Conservation (phyloP, 768 basidiomycete genomes). For the Amanita brunnescens region DNA sequence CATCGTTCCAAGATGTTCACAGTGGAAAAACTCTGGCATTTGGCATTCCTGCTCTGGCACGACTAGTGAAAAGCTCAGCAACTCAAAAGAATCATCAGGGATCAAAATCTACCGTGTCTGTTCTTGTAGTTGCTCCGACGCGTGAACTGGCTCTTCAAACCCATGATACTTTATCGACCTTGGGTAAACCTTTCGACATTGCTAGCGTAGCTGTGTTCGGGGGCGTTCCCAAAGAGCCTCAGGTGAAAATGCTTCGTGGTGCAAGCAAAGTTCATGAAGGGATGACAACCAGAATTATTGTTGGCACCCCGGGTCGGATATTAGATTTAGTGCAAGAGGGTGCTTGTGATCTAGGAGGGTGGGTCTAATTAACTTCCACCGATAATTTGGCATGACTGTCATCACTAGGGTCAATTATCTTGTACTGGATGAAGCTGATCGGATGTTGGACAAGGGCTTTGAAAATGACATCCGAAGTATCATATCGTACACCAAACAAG, state of each 20-base stretch:
- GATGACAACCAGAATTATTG: slow-evolving; percentile 63
- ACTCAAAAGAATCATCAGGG: slow-evolving; percentile 22
- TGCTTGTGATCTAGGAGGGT: slow-evolving; percentile 73
- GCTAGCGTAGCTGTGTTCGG: slow-evolving; percentile 87
- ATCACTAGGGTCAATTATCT: slow-evolving; percentile 70
- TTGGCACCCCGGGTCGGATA: slow-evolving; percentile 92
- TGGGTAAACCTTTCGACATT: slow-evolving; percentile 70
- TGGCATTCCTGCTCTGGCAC: slow-evolving; percentile 80
- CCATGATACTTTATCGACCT: slow-evolving; percentile 66
- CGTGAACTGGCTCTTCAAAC: slow-evolving; percentile 96
- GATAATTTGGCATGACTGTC: slow-evolving; percentile 4
- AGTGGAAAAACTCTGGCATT: slow-evolving; percentile 97
- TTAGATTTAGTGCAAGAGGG: slow-evolving; percentile 89
- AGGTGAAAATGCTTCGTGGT: slow-evolving; percentile 60
- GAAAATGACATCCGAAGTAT: slow-evolving; percentile 95
- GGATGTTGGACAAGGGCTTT: slow-evolving; percentile 94
- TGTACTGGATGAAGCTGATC: slow-evolving; percentile 94
- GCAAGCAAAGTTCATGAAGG: slow-evolving; percentile 39
- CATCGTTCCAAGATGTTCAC: slow-evolving; percentile 5
- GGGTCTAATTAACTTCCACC: slow-evolving; percentile 18
- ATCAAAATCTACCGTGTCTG: slow-evolving; percentile 35
- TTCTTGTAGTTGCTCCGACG: slow-evolving; percentile 87
- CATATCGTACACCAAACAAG: slow-evolving; percentile 64
- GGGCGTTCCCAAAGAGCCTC: slow-evolving; percentile 86
- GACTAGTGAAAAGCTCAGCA: slow-evolving; percentile 38